phyloP scores from a whole-genome alignment of 306 rosid genomes.

The Castanea mollissima region DNA sequence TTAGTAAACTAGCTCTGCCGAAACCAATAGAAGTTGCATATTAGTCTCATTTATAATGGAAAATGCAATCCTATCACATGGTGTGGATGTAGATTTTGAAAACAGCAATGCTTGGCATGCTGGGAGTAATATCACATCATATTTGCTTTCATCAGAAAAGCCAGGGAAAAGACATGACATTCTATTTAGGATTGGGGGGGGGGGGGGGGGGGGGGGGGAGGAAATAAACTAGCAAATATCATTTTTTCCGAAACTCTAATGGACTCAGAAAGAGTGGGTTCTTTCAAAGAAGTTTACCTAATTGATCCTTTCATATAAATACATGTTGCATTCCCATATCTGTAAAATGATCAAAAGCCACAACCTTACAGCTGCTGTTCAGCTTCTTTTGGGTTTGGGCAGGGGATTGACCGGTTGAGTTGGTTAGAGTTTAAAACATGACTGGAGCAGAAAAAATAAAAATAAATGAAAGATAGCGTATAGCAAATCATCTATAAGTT shows the following conservation, averaged over 20 bases:
- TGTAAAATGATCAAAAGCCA: neutral
- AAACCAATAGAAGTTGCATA: neutral
- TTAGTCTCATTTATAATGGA: neutral
- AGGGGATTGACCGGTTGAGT: too few relatives aligned
- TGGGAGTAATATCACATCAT: neutral
- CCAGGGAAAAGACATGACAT: neutral
- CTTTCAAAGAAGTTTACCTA: neutral
- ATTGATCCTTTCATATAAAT: neutral
- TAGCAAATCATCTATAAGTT: too few relatives aligned
- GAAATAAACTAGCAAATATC: too few relatives aligned
- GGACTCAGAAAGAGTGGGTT: neutral
- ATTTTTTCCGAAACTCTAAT: too few relatives aligned
- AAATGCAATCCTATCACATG: neutral
- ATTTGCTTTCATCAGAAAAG: neutral
- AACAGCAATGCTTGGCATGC: neutral
- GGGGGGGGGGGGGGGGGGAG: too few relatives aligned
- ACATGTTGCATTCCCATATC: too few relatives aligned
- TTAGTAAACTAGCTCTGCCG: neutral
- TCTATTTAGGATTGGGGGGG: too few relatives aligned
- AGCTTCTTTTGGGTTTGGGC: neutral
- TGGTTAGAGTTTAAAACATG: neutral
- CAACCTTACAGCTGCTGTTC: neutral
- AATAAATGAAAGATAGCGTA: neutral
- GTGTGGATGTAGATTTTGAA: neutral
- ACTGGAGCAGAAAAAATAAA: neutral